Percentiles rank a stretch among this genome's conserved stretches.
phyloP scores from a whole-genome alignment of 306 rosid species.

The Dicorynia guianensis region DNA sequence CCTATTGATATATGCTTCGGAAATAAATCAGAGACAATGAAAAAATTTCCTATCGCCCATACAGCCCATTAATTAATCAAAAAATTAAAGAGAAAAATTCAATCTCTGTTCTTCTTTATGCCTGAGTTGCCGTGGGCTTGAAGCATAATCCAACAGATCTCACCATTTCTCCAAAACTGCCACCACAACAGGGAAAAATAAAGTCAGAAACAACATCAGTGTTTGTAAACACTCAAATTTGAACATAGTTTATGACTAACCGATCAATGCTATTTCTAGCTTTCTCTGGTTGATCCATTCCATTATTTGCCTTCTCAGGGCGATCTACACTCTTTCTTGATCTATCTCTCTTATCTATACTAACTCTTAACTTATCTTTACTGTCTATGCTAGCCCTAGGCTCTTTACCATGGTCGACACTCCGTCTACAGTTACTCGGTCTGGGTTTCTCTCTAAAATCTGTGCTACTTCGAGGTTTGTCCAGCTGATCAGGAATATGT shows the following conservation, averaged over 20 bases:
- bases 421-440: slow-evolving; percentile 59
- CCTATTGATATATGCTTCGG: slow-evolving; percentile 38
- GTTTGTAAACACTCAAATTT: background rate
- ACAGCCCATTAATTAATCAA: slow-evolving; percentile 62
- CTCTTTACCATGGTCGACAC: slow-evolving; percentile 49
- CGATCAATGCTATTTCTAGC: slow-evolving; percentile 88
- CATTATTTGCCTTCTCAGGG: slow-evolving; percentile 55
- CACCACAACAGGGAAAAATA: slow-evolving; percentile 43
- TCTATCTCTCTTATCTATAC: slow-evolving; percentile 73
- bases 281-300: slow-evolving; percentile 67
- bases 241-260: slow-evolving; percentile 46
- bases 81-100: slow-evolving; percentile 44
- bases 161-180: slow-evolving; percentile 93
- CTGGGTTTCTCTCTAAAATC: slow-evolving; percentile 81
- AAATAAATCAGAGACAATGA: slow-evolving; percentile 41
- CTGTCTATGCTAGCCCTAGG: slow-evolving; percentile 60
- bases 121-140: slow-evolving; percentile 73
- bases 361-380: slow-evolving; percentile 71
- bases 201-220: slow-evolving; percentile 44
- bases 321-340: slow-evolving; percentile 69
- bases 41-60: slow-evolving; percentile 49
- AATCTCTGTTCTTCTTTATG: slow-evolving; percentile 54
- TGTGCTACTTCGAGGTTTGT: slow-evolving; percentile 73
- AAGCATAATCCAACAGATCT: slow-evolving; percentile 94
- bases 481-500: slow-evolving; percentile 55